Percentiles rank a stretch among this genome's conserved stretches.
phyloP scores from a whole-genome alignment of 495 filamentous ascomycete species.

The Cercophora newfieldiana region DNA sequence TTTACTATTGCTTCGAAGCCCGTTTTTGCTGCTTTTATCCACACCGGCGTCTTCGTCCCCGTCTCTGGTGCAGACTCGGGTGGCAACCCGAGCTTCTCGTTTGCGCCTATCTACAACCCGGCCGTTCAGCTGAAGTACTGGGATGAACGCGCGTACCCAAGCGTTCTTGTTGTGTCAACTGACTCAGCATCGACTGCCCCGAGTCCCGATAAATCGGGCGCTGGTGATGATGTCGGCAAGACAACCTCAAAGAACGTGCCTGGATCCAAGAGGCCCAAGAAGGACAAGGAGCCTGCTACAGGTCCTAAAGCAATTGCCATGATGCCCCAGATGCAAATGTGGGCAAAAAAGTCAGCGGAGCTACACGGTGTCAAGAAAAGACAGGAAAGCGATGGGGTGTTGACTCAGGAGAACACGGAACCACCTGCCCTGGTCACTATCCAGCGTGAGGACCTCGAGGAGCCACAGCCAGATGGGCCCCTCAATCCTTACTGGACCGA shows the following conservation, averaged over 20 bases:
- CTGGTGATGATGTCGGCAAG: conserved; percentile 31
- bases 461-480: conserved; percentile 22
- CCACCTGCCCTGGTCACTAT: not conserved
- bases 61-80: conserved; percentile 54
- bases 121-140: conserved; percentile 76
- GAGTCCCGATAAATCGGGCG: conserved; percentile 35
- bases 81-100: conserved; percentile 63
- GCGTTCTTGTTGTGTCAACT: conserved; percentile 61
- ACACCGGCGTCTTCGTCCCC: conserved; percentile 86
- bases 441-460: conserved; percentile 17
- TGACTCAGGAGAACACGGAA: conserved; percentile 23
- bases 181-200: conserved; percentile 38
- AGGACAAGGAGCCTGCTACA: conserved; percentile 57
- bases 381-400: conserved; percentile 8
- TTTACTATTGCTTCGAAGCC: conserved; percentile 83
- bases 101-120: conserved; percentile 70
- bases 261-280: conserved; percentile 45
- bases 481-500: conserved; percentile 27
- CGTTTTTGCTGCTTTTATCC: conserved; percentile 75
- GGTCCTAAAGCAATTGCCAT: conserved; percentile 54
- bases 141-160: conserved; percentile 78
- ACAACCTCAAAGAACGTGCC: conserved; percentile 37
- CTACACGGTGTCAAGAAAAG: conserved; percentile 60
- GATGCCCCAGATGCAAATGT: conserved; percentile 76
- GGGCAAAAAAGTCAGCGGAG: conserved; percentile 84